Percentiles rank a stretch among this genome's conserved stretches.
phyloP scores from a whole-genome alignment of 345 rosid genomes.

The Arabidopsis suecica region DNA sequence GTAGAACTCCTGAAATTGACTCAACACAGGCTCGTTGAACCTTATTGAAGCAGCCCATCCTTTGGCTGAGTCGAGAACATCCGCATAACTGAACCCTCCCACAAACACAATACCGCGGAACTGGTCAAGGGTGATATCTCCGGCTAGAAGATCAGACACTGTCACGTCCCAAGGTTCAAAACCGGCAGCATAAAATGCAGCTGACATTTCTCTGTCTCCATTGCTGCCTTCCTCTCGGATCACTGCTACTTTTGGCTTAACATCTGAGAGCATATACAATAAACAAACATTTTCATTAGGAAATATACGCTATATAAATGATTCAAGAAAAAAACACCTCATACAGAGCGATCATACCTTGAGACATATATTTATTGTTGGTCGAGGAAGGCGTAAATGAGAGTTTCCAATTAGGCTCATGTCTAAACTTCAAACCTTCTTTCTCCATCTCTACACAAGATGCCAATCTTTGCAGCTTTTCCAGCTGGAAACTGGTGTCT shows the following conservation, averaged over 20 bases:
- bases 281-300: conserved; percentile 1
- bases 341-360: conserved; percentile 32
- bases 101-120: conserved; percentile 89
- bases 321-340: neutral
- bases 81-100: conserved; percentile 95
- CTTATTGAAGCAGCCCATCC: conserved; percentile 98
- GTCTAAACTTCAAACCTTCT: conserved; percentile 80
- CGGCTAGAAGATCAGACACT: conserved; percentile 84
- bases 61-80: conserved; percentile 94
- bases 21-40: conserved; percentile 73
- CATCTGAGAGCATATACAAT: conserved; percentile 41
- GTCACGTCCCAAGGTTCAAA: conserved; percentile 97
- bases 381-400: conserved; percentile 77
- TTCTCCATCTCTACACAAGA: conserved; percentile 86
- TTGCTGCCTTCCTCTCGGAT: conserved; percentile 98
- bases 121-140: conserved; percentile 62
- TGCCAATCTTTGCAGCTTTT: conserved; percentile 77
- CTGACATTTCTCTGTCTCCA: conserved; percentile 97
- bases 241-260: conserved; percentile 87
- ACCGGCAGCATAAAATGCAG: conserved; percentile 84
- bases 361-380: conserved; percentile 59
- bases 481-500: conserved; percentile 87
- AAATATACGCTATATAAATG: neutral
- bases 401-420: conserved; percentile 74
- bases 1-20: conserved; percentile 90